These are phyloP conservation scores for Drechslerella dactyloides DNA, from an alignment of 2,329 filamentous ascomycete species.

Conservation along the genomic window DNA sequence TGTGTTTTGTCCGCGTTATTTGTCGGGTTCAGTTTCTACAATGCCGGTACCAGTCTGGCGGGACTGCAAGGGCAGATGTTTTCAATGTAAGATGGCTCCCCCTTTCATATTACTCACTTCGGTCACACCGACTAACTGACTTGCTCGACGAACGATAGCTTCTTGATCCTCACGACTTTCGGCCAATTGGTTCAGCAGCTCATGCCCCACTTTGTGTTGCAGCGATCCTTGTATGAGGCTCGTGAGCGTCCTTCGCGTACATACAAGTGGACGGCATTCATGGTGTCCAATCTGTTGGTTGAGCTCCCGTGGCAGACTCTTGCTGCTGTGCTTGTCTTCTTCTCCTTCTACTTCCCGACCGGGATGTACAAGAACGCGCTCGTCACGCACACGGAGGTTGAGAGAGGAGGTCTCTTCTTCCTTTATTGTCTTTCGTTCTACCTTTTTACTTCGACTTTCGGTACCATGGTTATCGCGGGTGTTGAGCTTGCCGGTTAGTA, in stretches of 20 bases:
- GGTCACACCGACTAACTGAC: not conserved
- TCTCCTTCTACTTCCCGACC: constrained; percentile 86
- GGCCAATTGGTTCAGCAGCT: constrained; percentile 78
- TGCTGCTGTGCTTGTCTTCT: constrained; percentile 79
- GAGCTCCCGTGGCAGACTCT: constrained; percentile 84
- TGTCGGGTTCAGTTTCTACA: constrained; percentile 81
- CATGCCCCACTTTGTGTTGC: constrained; percentile 84
- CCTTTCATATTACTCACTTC: not conserved
- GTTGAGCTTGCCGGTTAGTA: constrained; percentile 73
- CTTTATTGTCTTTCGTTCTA: constrained; percentile 77
- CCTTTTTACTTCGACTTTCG: constrained; percentile 81
- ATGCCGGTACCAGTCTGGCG: constrained; percentile 73
- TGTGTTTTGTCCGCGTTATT: constrained; percentile 70
- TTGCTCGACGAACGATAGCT: constrained; percentile 57
- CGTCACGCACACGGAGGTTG: constrained; percentile 66
- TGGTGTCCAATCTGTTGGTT: constrained; percentile 80
- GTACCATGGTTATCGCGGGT: constrained; percentile 76
- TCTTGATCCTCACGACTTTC: constrained; percentile 83
- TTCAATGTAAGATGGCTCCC: constrained; percentile 67
- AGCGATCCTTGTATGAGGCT: constrained; percentile 82
- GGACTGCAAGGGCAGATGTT: constrained; percentile 88
- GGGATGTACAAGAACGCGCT: constrained; percentile 75
- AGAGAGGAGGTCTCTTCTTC: constrained; percentile 80
- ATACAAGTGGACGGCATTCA: constrained; percentile 84
- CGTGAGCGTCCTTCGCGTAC: constrained; percentile 84